A percentile compares a stretch with the other conserved stretches of the same genome.
These are phyloP conservation scores for Infundibulicybe gibba DNA, from an alignment of 768 basidiomycete species.

Conservation along the genomic window DNA sequence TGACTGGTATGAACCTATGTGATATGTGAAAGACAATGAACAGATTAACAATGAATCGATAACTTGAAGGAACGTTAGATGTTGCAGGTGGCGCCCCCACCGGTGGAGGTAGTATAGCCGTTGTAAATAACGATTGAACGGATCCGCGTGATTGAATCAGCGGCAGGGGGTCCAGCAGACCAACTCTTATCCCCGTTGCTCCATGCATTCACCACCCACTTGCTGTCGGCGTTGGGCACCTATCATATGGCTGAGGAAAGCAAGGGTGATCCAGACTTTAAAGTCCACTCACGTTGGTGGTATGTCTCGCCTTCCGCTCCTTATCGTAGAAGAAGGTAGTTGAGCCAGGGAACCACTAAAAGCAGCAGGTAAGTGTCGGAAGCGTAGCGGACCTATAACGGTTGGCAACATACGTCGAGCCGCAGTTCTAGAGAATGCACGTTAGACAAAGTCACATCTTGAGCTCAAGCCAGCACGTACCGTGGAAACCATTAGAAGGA, in stretches of 20 bases:
- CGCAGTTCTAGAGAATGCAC: slow-evolving; percentile 23
- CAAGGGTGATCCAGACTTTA: too few species aligned
- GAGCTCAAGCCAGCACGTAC: slow-evolving; percentile 12
- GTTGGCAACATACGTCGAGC: slow-evolving; percentile 22
- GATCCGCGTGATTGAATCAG: slow-evolving; percentile 29
- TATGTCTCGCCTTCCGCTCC: slow-evolving; percentile 22
- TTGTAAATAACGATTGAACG: slow-evolving; percentile 30
- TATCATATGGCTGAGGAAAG: slow-evolving; percentile 2
- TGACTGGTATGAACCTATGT: too few species aligned
- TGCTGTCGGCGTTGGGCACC: slow-evolving; percentile 18
- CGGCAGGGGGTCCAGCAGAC: slow-evolving; percentile 30
- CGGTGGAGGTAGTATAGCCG: slow-evolving; percentile 22
- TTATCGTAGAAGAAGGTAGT: slow-evolving; percentile 32
- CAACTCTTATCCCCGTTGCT: slow-evolving; percentile 29
- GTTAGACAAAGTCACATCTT: not conserved
- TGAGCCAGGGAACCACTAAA: slow-evolving; percentile 24
- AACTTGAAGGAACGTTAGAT: slow-evolving; percentile 10
- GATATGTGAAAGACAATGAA: too few species aligned
- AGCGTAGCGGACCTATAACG: not conserved
- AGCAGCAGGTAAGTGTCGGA: not conserved
- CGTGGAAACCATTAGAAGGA: slow-evolving; percentile 27
- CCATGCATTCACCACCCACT: slow-evolving; percentile 33
- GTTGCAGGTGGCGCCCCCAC: slow-evolving; percentile 19
- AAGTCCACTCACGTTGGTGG: slow-evolving; percentile 18
- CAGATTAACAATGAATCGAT: too few species aligned